Conservation (phyloP, 768 basidiomycete species). For the Agrocybe chaxingu region DNA sequence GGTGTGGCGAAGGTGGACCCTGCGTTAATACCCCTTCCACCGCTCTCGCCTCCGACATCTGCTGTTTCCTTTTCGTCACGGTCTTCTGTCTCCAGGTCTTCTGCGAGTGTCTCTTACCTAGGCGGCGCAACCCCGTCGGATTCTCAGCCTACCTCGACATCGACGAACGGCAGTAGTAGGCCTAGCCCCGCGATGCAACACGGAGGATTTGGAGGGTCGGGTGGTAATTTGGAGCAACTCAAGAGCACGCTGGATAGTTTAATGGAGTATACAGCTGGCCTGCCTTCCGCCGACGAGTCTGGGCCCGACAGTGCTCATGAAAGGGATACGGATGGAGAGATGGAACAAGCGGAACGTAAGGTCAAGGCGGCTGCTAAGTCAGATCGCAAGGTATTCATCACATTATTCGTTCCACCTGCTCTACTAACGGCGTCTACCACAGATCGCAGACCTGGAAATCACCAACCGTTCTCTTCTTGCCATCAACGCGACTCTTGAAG, state of each 20-base stretch:
- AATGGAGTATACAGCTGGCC: conserved; percentile 31
- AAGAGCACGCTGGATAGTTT: conserved; percentile 42
- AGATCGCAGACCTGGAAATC: conserved; percentile 94
- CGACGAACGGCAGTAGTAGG: conserved; percentile 5
- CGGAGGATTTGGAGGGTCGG: conserved; percentile 7
- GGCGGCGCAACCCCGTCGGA: conserved; percentile 27
- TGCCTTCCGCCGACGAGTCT: conserved; percentile 21
- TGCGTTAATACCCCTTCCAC: conserved; percentile 54
- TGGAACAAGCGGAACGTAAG: conserved; percentile 36
- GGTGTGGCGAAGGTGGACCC: conserved; percentile 47
- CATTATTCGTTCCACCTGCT: neutral
- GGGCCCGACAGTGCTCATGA: conserved; percentile 27
- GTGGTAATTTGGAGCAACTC: conserved; percentile 20
- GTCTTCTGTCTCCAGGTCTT: conserved; percentile 62
- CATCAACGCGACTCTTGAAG: conserved; percentile 82
- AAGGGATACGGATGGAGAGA: conserved; percentile 27
- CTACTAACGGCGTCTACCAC: conserved; percentile 2
- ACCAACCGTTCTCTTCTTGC: conserved; percentile 82
- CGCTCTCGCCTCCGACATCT: conserved; percentile 70
- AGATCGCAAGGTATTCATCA: conserved; percentile 69
- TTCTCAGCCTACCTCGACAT: conserved; percentile 2
- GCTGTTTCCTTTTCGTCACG: conserved; percentile 73
- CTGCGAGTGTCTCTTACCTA: conserved; percentile 36
- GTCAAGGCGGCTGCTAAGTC: conserved; percentile 75
- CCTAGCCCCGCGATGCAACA: neutral